Base-by-base conservation (phyloP, 805 yeast species). In the Kuraishia ogatae region DNA sequence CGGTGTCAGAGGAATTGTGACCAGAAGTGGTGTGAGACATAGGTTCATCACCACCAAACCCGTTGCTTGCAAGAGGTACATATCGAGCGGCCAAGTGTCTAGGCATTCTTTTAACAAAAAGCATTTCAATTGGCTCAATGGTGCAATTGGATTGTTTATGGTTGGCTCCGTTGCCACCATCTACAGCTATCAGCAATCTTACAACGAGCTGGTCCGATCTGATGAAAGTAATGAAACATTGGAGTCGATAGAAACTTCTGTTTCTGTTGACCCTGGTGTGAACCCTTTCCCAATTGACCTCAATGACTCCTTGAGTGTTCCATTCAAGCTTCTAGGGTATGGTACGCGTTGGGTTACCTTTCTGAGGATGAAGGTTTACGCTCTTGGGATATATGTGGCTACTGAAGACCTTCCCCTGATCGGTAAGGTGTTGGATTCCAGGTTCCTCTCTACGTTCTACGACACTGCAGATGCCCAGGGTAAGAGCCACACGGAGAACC, bases 311-410 rank as follows among this genome's bases (percentile, higher is more conserved):
- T 52, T 65, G 15, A 49, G 52, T 3, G 59, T 60, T 1, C 65
- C 72, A 2, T 87, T 76, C 65, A 71, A 78, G 22, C 67, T 92
- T 35, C 62, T 94, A 2, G 98, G 97, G 0, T 78, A 81, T 55
- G 98, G 99, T 1, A 80, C 84, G 1, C 77, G 98, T 64, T 73
- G 87, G 0, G 97, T 93, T 20, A 88, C 97, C 0, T 88, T 94
- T 64, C 62, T 92, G 48, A 77, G 79, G 24, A 82, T 94, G 73
- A 89, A 84, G 62, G 97, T 94, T 1, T 93, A 93, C 66, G 96
- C 89, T 0, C 74, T 89, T 46, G 98, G 97, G 0, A 71, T 94
- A 7, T 93, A 93, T 66, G 74, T 89, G 48, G 85, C 90, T 5
- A 66, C 75, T 6, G 76, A 79, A 0, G 97, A 90, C 63, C 62